Conservation (phyloP, 2,329 filamentous ascomycete genomes). For the Colletotrichum somersetense region DNA sequence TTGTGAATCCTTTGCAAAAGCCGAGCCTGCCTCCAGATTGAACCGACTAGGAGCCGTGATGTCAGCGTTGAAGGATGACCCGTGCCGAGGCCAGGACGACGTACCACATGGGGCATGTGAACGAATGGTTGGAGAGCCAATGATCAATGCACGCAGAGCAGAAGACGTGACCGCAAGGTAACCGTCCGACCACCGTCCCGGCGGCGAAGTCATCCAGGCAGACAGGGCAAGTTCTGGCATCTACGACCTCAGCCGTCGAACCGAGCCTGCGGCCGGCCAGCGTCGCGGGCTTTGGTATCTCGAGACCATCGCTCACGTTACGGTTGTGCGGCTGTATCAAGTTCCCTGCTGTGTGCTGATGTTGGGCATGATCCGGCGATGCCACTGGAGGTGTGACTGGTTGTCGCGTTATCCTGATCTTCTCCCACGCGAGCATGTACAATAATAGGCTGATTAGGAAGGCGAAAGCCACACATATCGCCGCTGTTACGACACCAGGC, state of each 20-base stretch:
- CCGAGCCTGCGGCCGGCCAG: neutral
- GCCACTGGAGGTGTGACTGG: neutral
- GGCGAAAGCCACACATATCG: slow-evolving; percentile 24
- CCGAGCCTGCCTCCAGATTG: neutral
- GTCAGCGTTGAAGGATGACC: neutral
- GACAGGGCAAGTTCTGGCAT: slow-evolving; percentile 7
- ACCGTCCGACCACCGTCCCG: slow-evolving; percentile 3
- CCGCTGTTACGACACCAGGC: slow-evolving; percentile 7
- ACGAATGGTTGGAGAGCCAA: slow-evolving; percentile 18
- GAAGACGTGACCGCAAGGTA: slow-evolving; percentile 26
- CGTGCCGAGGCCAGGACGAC: neutral
- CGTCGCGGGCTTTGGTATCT: neutral
- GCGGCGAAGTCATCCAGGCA: slow-evolving; percentile 24
- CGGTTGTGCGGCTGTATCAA: too few species aligned
- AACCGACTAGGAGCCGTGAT: neutral
- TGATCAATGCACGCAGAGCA: slow-evolving; percentile 31
- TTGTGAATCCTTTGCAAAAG: neutral
- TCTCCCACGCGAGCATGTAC: slow-evolving; percentile 26
- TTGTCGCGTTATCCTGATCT: neutral
- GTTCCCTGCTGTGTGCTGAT: neutral
- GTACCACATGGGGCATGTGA: slow-evolving; percentile 26
- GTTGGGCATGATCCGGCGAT: neutral
- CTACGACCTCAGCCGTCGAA: neutral
- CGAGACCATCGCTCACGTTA: neutral
- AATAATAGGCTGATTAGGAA: slow-evolving; percentile 11